A percentile compares a stretch with the other conserved stretches of the same genome.
Evolutionary conservation across 208 protist species (phyloP).

Genomic region (Crithidia acanthocephali): DNA sequence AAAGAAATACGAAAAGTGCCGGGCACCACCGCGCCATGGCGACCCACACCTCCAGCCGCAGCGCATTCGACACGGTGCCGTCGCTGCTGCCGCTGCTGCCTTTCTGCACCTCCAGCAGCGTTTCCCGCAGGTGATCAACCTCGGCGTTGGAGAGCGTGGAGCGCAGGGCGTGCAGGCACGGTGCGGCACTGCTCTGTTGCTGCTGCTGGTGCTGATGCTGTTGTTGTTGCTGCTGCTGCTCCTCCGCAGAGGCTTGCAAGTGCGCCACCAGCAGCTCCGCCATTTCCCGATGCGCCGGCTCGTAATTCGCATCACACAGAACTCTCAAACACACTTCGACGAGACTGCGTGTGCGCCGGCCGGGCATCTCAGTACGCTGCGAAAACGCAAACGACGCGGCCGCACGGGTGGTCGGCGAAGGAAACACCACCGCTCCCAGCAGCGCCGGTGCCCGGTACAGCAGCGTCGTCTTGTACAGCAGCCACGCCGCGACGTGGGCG

Average conservation of each 20-base stretch:
- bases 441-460: slow-evolving; percentile 15
- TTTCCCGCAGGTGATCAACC: neutral
- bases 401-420: neutral
- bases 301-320: slow-evolving; percentile 9
- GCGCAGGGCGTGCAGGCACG: slow-evolving; percentile 14
- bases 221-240: slow-evolving; percentile 1
- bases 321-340: slow-evolving; percentile 14
- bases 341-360: slow-evolving; percentile 16
- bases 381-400: neutral
- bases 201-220: neutral
- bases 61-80: slow-evolving; percentile 27
- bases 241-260: slow-evolving; percentile 15
- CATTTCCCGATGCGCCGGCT: slow-evolving; percentile 12
- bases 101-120: slow-evolving; percentile 21
- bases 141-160: slow-evolving; percentile 10
- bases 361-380: neutral
- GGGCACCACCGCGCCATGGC: slow-evolving; percentile 36
- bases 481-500: slow-evolving; percentile 8
- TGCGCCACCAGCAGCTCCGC: slow-evolving; percentile 30
- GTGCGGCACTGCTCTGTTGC: neutral
- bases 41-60: slow-evolving; percentile 35
- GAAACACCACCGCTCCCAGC: slow-evolving; percentile 20
- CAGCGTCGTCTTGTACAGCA: slow-evolving; percentile 21
- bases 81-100: neutral
- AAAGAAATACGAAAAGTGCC: slow-evolving; percentile 27